phyloP scores from a whole-genome alignment of 306 rosid species.

The Pterocarpus santalinus region DNA sequence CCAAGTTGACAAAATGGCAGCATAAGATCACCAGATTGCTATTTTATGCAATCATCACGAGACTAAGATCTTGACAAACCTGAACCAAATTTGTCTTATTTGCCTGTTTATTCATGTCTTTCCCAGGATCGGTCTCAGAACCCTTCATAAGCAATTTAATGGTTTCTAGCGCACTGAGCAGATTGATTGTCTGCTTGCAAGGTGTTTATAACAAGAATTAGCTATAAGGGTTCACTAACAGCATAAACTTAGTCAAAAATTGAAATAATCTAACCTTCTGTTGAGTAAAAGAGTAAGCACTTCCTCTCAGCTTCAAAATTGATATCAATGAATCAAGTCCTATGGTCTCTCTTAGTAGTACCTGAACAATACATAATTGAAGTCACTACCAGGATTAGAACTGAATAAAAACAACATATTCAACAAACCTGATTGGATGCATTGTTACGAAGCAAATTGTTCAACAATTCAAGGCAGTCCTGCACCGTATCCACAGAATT shows the following conservation, averaged over 20 bases:
- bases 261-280: constrained; percentile 85
- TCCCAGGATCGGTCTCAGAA: constrained; percentile 77
- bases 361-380: constrained; percentile 56
- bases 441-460: constrained; percentile 80
- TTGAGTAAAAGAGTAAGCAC: constrained; percentile 78
- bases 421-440: constrained; percentile 87
- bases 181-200: constrained; percentile 97
- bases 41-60: constrained; percentile 42
- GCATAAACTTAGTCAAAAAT: constrained; percentile 39
- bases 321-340: constrained; percentile 88
- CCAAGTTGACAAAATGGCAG: constrained; percentile 44
- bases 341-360: constrained; percentile 85
- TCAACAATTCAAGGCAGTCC: constrained; percentile 93
- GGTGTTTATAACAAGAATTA: constrained; percentile 60
- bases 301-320: constrained; percentile 80
- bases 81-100: constrained; percentile 83
- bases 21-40: constrained; percentile 45
- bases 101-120: constrained; percentile 77
- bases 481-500: constrained; percentile 53
- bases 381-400: constrained; percentile 41
- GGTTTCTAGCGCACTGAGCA: constrained; percentile 88
- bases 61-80: constrained; percentile 57
- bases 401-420: constrained; percentile 37
- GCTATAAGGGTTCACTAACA: constrained; percentile 54
- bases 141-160: constrained; percentile 75